Conservation (phyloP, 2,329 filamentous ascomycete species). For the Juglanconis sp. region DNA sequence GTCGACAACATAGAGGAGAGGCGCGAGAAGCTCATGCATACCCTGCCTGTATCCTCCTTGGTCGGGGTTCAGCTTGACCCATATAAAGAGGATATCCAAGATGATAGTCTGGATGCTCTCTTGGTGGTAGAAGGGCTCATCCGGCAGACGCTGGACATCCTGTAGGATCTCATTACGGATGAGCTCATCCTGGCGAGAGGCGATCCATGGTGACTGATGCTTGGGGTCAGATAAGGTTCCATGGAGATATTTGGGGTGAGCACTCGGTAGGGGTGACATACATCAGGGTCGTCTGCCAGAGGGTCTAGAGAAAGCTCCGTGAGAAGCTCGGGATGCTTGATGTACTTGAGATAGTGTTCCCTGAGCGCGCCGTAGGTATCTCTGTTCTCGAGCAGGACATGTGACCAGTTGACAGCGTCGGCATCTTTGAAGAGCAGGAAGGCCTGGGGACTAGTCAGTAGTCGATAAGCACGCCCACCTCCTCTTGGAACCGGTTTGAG, state of each 20-base stretch:
- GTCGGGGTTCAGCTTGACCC: slow-evolving; percentile 85
- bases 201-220: slow-evolving; percentile 82
- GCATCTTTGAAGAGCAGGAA: slow-evolving; percentile 76
- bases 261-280: slow-evolving; percentile 28
- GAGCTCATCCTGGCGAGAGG: slow-evolving; percentile 78
- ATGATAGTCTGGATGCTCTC: slow-evolving; percentile 75
- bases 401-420: slow-evolving; percentile 64
- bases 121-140: slow-evolving; percentile 85
- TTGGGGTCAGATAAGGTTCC: slow-evolving; percentile 18
- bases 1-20: slow-evolving; percentile 80
- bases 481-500: not conserved
- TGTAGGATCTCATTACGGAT: slow-evolving; percentile 87
- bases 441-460: slow-evolving; percentile 45
- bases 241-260: not conserved
- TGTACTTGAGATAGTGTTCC: slow-evolving; percentile 74
- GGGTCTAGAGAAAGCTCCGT: slow-evolving; percentile 71
- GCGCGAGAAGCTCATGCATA: slow-evolving; percentile 94
- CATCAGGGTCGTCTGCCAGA: slow-evolving; percentile 72
- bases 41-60: slow-evolving; percentile 92
- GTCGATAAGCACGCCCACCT: not conserved
- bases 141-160: slow-evolving; percentile 90
- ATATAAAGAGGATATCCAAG: slow-evolving; percentile 87
- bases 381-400: slow-evolving; percentile 64
- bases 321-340: slow-evolving; percentile 80
- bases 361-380: slow-evolving; percentile 70